phyloP scores from a whole-genome alignment of 192 early-diverging fungal genomes.

The Geranomyces michiganensis region DNA sequence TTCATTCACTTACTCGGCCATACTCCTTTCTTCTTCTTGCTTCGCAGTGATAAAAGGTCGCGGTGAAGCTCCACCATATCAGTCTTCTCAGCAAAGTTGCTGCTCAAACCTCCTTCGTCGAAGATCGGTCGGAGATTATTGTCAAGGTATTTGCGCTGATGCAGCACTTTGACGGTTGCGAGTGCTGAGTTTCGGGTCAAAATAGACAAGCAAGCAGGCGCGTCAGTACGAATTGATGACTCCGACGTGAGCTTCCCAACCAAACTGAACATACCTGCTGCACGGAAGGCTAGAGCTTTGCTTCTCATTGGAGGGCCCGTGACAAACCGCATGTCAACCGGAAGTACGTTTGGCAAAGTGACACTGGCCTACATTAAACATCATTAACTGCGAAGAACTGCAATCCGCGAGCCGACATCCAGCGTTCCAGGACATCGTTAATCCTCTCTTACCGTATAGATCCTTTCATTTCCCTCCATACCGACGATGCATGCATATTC shows the following conservation, averaged over 20 bases:
- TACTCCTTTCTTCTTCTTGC: constrained; percentile 17
- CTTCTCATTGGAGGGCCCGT: constrained; percentile 25
- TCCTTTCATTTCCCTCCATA: constrained; percentile 1
- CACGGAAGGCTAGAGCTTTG: constrained; percentile 20
- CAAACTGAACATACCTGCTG: constrained; percentile 14
- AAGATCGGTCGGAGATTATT: constrained; percentile 70
- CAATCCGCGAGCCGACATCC: too few relatives aligned
- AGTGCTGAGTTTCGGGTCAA: constrained; percentile 61
- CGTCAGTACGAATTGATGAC: too few relatives aligned
- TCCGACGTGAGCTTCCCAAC: too few relatives aligned
- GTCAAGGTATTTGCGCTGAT: constrained; percentile 69
- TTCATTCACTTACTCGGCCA: background rate
- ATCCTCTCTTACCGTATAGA: background rate
- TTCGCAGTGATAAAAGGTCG: constrained; percentile 13
- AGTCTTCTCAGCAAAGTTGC: background rate
- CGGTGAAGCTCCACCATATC: constrained; percentile 14
- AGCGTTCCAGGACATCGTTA: too few relatives aligned
- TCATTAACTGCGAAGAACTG: background rate
- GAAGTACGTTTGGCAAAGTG: constrained; percentile 33
- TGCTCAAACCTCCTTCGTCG: constrained; percentile 7
- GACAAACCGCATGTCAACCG: constrained; percentile 25
- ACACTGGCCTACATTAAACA: constrained; percentile 16
- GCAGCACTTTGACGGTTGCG: constrained; percentile 71
- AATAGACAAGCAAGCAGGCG: too few relatives aligned
- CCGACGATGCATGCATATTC: constrained; percentile 44